phyloP scores from a whole-genome alignment of 495 filamentous ascomycete species.

The Extremus antarcticus region DNA sequence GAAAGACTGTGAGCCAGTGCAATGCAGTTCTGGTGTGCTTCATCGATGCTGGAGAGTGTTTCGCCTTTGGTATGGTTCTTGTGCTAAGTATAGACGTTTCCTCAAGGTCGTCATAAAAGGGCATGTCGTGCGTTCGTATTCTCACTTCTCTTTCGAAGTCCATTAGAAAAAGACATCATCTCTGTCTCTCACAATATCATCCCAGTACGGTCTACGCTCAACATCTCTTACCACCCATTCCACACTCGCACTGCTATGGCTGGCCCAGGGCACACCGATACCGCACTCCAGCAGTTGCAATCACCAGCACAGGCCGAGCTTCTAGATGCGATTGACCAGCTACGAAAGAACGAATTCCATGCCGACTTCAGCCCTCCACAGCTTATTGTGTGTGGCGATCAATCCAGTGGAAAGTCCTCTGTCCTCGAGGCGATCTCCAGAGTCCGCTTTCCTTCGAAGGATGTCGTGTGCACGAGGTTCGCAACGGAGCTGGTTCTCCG shows the following conservation, averaged over 20 bases:
- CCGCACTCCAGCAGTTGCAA: not conserved
- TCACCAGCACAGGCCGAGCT: constrained; percentile 1
- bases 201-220: not conserved
- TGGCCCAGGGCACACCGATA: not conserved
- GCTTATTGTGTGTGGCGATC: constrained; percentile 21
- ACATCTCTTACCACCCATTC: not conserved
- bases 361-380: constrained; percentile 12
- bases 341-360: constrained; percentile 6
- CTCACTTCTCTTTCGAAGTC: not conserved
- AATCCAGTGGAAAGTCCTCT: constrained; percentile 22
- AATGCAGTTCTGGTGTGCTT: no score
- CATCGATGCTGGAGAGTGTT: not conserved
- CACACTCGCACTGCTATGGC: not conserved
- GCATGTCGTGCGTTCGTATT: not conserved
- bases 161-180: not conserved
- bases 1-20: no score
- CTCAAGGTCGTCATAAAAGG: not conserved
- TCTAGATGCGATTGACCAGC: constrained; percentile 10
- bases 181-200: not conserved
- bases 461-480: constrained; percentile 46
- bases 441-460: constrained; percentile 34
- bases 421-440: constrained; percentile 26
- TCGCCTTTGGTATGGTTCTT: not conserved
- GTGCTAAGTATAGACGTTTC: not conserved
- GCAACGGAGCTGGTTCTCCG: constrained; percentile 49